Base-by-base conservation (phyloP, 164 flowering plant species). In the Cinnamomum micranthum region DNA sequence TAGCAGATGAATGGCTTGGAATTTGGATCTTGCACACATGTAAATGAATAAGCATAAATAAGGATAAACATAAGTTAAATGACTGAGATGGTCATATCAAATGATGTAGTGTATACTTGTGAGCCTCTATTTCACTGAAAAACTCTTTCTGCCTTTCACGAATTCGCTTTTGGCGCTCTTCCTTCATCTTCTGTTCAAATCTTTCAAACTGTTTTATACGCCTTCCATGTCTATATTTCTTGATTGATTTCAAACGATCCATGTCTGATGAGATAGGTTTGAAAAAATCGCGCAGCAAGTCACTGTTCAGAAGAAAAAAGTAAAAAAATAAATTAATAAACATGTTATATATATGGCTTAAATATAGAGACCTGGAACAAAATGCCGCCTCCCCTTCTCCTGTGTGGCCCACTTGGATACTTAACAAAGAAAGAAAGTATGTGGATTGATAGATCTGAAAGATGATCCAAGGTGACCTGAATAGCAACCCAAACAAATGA, bases 131-230 rank as follows among this genome's bases (percentile, higher is more conserved):
- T 78, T 93, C 98, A 78, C 88, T 80, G 78, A 95, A 95, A 84
- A 95, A 95, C 71, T 95, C 98, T 84, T 93, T 95, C 84, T 95
- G 99, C 86, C 98, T 89, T 86, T 93, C 98, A 69, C 97, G 90
- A 35, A 90, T 87, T 81, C 99, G 89, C 91, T 90, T 95, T 75
- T 88, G 95, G 28, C 99, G 88, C 81, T 95, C 99, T 86, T 95
- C 99, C 86, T 93, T 95, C 99, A 93, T 93, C 81, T 84, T 92
- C 84, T 88, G 94, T 82, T 95, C 99, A 84, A 75, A 92, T 76
- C 86, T 95, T 80, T 95, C 99, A 33, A 93, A 78, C 76, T 95
- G 99, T 79, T 90, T 93, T 28, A 86, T 68, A 81, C 96, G 89
- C 86, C 99, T 87, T 73, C 99, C 99, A 83, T 90, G 92, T 78